Evolutionary conservation across 345 rosid species (phyloP).

Genomic region (Eucalyptus marginata): DNA sequence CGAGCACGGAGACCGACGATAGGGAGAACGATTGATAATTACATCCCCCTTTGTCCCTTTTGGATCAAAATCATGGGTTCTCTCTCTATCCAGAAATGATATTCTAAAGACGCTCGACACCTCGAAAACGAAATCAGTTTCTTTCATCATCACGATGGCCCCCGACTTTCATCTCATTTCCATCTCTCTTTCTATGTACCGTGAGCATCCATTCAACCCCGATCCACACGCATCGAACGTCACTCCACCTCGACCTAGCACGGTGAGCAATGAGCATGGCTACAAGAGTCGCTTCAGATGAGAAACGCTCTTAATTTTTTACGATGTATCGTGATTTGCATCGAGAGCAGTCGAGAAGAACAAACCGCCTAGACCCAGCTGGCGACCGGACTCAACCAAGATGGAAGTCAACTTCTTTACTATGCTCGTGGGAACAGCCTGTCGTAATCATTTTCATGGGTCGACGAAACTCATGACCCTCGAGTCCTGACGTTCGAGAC

Average conservation of each 20-base stretch:
- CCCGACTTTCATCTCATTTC: background rate
- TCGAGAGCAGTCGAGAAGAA: background rate
- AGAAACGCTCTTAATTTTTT: background rate
- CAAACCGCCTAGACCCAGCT: background rate
- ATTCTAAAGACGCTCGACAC: background rate
- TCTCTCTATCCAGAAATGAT: background rate
- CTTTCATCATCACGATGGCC: background rate
- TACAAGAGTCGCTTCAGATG: background rate
- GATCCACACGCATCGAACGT: background rate
- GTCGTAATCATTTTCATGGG: background rate
- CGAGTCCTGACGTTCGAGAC: background rate
- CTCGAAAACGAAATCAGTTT: background rate
- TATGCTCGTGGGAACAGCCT: background rate
- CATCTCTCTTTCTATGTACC: background rate
- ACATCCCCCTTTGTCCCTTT: background rate
- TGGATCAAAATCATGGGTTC: background rate
- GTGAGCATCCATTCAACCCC: background rate
- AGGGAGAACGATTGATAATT: background rate
- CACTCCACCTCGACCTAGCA: background rate
- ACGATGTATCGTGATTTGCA: background rate
- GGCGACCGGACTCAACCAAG: background rate
- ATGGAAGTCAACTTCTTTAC: background rate
- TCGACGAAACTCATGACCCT: background rate
- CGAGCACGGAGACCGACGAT: background rate
- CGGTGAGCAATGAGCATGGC: background rate